Evolutionary conservation across 1,139 yeast species (phyloP), one percentile per base, ranked within the genome.

Genomic region (Debaryomycetaceae sp.): DNA sequence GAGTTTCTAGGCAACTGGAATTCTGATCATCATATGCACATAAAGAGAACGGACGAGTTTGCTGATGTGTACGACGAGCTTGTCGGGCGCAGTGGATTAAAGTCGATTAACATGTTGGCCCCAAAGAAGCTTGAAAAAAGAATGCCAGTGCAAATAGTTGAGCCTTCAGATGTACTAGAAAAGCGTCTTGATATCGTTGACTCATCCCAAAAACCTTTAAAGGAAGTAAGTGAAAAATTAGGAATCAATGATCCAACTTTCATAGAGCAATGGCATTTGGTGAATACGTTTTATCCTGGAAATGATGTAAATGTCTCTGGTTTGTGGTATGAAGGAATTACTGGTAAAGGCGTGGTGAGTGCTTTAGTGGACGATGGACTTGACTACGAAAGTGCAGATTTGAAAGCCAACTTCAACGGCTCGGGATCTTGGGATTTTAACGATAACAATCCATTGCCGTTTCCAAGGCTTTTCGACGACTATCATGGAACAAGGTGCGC

Each of bases 401-500:
- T 95, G 48, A 71, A 72, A 38, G 81, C 73, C 36, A 87, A 86
- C 56, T 93, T 85, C 63, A 85, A 80, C 58, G 71, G 79, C 3
- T 81, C 80, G 50, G 99, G 98, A 0, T 77, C 81, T 6, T 93
- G 95, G 89, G 99, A 95, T 65, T 95, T 81, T 62, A 95, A 95
- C 60, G 87, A 82, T 55, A 85, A 87, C 54, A 75, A 76, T 0
- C 75, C 81, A 14, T 68, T 83, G 38, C 99, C 99, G 1, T 80
- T 78, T 51, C 99, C 99, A 6, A 71, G 83, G 48, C 72, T 91
- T 38, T 64, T 55, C n/a, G 95, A 87, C 62, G 99, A 95, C 61
- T 81, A 83, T 54, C 99, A 95, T 63, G 99, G 99, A 4, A 95
- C 99, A 0, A 75, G 99, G 54, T 95, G 99, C 70, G 99, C 99